phyloP scores from a whole-genome alignment of 2,329 filamentous ascomycete genomes.

The Hypocrella siamensis region DNA sequence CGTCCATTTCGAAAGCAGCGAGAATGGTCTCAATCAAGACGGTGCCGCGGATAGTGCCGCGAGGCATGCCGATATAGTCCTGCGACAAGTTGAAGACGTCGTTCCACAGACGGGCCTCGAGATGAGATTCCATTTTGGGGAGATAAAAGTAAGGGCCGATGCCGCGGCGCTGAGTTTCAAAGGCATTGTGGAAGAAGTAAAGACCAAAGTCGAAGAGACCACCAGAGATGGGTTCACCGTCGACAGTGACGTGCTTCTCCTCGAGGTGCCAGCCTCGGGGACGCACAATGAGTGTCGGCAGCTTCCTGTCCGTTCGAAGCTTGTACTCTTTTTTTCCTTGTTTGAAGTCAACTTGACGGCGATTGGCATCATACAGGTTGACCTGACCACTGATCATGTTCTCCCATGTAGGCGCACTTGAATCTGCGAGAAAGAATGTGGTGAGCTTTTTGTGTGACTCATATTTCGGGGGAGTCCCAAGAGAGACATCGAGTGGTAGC shows the following conservation, averaged over 20 bases:
- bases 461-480: background rate
- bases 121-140: conserved; percentile 94
- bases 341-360: conserved; percentile 91
- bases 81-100: conserved; percentile 93
- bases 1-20: conserved; percentile 98
- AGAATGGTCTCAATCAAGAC: conserved; percentile 97
- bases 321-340: conserved; percentile 93
- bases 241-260: conserved; percentile 94
- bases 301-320: conserved; percentile 74
- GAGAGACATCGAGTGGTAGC: too few species aligned
- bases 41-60: conserved; percentile 87
- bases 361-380: conserved; percentile 92
- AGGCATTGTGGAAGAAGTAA: conserved; percentile 98
- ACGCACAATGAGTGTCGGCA: conserved; percentile 83
- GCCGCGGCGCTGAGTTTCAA: conserved; percentile 71
- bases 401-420: conserved; percentile 91
- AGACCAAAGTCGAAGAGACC: conserved; percentile 93
- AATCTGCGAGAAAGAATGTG: too few species aligned
- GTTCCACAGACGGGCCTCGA: conserved; percentile 96
- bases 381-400: conserved; percentile 99
- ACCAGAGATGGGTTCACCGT: conserved; percentile 87
- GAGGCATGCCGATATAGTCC: conserved; percentile 77
- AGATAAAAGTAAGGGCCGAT: conserved; percentile 95
- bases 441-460: background rate
- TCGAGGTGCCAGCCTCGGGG: conserved; percentile 96